phyloP scores from a whole-genome alignment of 2,329 filamentous ascomycete species.

The Fusarium pininemorale region DNA sequence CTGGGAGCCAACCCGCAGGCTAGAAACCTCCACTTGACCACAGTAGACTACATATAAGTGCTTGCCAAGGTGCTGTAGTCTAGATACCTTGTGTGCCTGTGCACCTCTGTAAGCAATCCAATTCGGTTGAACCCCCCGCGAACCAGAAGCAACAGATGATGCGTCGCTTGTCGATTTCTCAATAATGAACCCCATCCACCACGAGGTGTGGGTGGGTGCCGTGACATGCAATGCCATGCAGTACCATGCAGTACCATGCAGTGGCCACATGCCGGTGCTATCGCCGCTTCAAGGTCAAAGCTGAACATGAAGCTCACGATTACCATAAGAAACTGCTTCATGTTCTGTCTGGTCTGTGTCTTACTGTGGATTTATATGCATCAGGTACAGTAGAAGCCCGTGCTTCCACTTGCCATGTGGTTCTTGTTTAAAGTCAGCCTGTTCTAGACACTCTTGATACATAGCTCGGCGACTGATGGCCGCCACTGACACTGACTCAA shows the following conservation, averaged over 20 bases:
- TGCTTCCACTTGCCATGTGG: constrained; percentile 9
- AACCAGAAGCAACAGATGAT: constrained; percentile 7
- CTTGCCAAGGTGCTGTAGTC: neutral
- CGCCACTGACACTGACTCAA: constrained; percentile 5
- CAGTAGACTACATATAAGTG: neutral
- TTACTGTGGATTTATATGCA: neutral
- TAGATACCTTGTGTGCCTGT: neutral
- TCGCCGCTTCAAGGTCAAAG: neutral
- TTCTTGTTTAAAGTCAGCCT: neutral
- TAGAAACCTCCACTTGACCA: neutral
- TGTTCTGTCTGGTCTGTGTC: neutral
- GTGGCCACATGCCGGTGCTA: constrained; percentile 1
- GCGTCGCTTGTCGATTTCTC: neutral
- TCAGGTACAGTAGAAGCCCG: neutral
- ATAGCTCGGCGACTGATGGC: neutral
- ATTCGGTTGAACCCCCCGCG: neutral
- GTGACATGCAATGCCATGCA: neutral
- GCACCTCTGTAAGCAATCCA: constrained; percentile 8
- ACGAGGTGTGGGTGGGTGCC: constrained; percentile 24
- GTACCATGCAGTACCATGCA: neutral
- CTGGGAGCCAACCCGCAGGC: neutral
- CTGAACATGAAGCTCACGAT: constrained; percentile 4
- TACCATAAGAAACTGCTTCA: neutral
- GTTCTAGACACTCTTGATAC: constrained; percentile 3
- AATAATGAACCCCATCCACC: constrained; percentile 1